Evolutionary conservation across 1,284 basidiomycete species (phyloP).

Genomic region (Phellopilus nigrolimitatus): DNA sequence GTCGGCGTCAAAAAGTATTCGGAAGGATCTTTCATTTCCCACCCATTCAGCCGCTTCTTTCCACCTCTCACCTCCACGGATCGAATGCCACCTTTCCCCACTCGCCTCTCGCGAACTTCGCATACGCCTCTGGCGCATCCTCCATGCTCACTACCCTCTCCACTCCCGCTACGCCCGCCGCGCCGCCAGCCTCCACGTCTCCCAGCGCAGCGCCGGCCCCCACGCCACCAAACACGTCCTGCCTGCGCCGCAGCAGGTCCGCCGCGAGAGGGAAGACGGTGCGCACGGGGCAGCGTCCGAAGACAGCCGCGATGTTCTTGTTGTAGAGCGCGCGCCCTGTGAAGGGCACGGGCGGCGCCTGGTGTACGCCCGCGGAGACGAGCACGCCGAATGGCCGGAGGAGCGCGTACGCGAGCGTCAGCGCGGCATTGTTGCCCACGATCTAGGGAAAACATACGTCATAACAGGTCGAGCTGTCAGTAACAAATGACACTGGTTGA

Average conservation of each 20-base stretch:
- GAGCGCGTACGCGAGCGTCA: constrained; percentile 71
- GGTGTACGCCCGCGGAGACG: constrained; percentile 74
- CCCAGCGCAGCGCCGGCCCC: not conserved
- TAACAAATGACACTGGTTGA: not conserved
- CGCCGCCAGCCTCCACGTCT: too few relatives aligned
- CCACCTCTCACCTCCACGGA: constrained; percentile 43
- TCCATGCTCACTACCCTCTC: constrained; percentile 57
- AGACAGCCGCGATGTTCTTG: constrained; percentile 79
- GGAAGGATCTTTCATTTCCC: too few relatives aligned
- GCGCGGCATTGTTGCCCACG: constrained; percentile 72
- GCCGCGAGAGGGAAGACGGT: constrained; percentile 74
- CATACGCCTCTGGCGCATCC: constrained; percentile 53
- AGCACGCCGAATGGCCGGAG: constrained; percentile 80
- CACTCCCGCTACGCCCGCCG: constrained; percentile 42
- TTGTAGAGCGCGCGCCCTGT: constrained; percentile 66
- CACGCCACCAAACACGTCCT: constrained; percentile 53
- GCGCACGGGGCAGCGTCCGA: constrained; percentile 83
- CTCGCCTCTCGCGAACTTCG: constrained; percentile 61
- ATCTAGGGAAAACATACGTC: constrained; percentile 42
- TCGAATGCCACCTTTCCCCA: constrained; percentile 73
- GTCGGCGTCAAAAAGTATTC: too few relatives aligned
- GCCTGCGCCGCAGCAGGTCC: constrained; percentile 62
- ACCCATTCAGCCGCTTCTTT: too few relatives aligned
- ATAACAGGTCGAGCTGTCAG: too few relatives aligned
- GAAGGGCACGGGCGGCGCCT: constrained; percentile 50